A percentile compares a stretch with the other conserved stretches of the same genome.
These are phyloP conservation scores for Albophoma yamanashiensis DNA, from an alignment of 2,329 filamentous ascomycete genomes.

Conservation along the genomic window DNA sequence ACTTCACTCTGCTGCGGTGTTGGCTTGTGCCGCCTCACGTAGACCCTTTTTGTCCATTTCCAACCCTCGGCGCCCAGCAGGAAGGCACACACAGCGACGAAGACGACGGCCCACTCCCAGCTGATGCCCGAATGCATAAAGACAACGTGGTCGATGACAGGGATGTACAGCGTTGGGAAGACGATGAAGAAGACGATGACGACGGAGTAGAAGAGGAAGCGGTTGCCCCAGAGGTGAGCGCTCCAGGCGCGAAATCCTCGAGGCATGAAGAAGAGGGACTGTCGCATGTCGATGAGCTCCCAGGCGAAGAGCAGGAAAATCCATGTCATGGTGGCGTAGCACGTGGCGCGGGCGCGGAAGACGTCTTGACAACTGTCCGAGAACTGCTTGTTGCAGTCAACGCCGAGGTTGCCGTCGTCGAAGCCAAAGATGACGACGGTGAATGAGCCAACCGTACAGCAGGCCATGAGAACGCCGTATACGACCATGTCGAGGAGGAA, in stretches of 20 bases:
- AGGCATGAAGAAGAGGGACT: conserved; percentile 64
- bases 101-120: conserved; percentile 53
- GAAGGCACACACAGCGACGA: conserved; percentile 43
- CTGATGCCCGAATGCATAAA: conserved; percentile 47
- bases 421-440: conserved; percentile 38
- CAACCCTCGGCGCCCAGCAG: conserved; percentile 45
- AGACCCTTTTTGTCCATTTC: conserved; percentile 48
- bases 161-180: conserved; percentile 44
- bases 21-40: conserved; percentile 1
- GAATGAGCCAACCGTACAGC: conserved; percentile 43
- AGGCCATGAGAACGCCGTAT: conserved; percentile 57
- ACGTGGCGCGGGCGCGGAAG: conserved; percentile 60
- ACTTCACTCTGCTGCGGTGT: background rate
- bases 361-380: conserved; percentile 43
- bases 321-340: conserved; percentile 66
- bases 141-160: conserved; percentile 42
- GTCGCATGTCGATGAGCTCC: conserved; percentile 62
- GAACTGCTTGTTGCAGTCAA: conserved; percentile 48
- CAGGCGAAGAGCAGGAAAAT: conserved; percentile 64
- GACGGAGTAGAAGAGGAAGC: conserved; percentile 57
- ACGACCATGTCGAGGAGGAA: conserved; percentile 55
- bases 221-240: conserved; percentile 55
- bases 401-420: conserved; percentile 41
- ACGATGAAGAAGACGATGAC: conserved; percentile 32
- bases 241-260: conserved; percentile 57